Conservation (phyloP, 306 rosid genomes). For the Cucumis sativus region Cucumber_9930_V3 NC_026655.2:18213501-18214000, state of each 20-base stretch:
- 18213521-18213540: constrained; percentile 70
- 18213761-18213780: constrained; percentile 82
- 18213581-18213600: constrained; percentile 62
- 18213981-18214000: constrained; percentile 66
- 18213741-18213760: constrained; percentile 73
- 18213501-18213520: constrained; percentile 69
- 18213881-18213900: constrained; percentile 29
- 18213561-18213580: constrained; percentile 43
- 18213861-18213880: constrained; percentile 27
- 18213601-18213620: constrained; percentile 45
- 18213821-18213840: constrained; percentile 72
- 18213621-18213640: constrained; percentile 73
- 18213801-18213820: constrained; percentile 82
- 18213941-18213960: constrained; percentile 59
- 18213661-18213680: constrained; percentile 67
- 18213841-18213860: constrained; percentile 51
- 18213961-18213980: constrained; percentile 94
- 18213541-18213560: constrained; percentile 81
- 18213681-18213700: constrained; percentile 64
- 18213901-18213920: constrained; percentile 75
- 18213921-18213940: constrained; percentile 70
- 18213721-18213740: constrained; percentile 76
- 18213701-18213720: constrained; percentile 55
- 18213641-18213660: constrained; percentile 75
- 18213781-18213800: constrained; percentile 55